Evolutionary conservation across 768 basidiomycete genomes (phyloP), one percentile per base, ranked within the genome.

Genomic region (Floccularia luteovirens): DNA sequence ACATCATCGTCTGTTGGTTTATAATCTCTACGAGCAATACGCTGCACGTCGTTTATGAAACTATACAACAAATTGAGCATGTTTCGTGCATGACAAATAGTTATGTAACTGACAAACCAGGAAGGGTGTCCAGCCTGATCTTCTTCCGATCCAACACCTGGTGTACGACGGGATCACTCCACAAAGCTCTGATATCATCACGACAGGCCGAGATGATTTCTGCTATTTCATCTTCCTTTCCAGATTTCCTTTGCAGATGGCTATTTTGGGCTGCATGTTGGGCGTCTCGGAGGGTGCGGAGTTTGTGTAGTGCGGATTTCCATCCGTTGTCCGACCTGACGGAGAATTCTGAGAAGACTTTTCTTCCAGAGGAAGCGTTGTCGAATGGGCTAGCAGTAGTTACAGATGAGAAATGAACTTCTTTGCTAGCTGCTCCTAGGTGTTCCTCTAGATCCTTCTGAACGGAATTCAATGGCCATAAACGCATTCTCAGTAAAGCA

Each of bases 161-260:
- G 46, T 70, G 72, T 5, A 87, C 71, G 4, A 70, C 61, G 14
- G 70, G 48, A 50, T 90, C 84, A 38, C 74, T 70, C 84, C 84
- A 86, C 5, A 88, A 59, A 13, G 61, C 62, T 44, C 74, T 75
- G 52, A 88, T 84, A 48, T 83, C 81, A 4, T 82, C 75, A 31
- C 67, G 65, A 53, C 76, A 82, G 2, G 67, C 67, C 3, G 73
- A 69, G 24, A 88, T 67, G 11, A 81, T 62, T 27, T 79, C 78
- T 24, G 69, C 56, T 19, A 76, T 66, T 38, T 77, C 75, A 36
- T 79, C 73, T 39, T 75, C 77, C 8, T 61, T 53, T 24, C 72
- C 67, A 36, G 62, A 63, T 21, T 58, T 56, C 38, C 56, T 62
- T 41, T 50, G 52, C 16, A 52, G n/a, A n/a, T n/a, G 13, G 3